Base-by-base conservation (phyloP, 169 alveolate genomes). In the Eimeria tenella region DNA sequence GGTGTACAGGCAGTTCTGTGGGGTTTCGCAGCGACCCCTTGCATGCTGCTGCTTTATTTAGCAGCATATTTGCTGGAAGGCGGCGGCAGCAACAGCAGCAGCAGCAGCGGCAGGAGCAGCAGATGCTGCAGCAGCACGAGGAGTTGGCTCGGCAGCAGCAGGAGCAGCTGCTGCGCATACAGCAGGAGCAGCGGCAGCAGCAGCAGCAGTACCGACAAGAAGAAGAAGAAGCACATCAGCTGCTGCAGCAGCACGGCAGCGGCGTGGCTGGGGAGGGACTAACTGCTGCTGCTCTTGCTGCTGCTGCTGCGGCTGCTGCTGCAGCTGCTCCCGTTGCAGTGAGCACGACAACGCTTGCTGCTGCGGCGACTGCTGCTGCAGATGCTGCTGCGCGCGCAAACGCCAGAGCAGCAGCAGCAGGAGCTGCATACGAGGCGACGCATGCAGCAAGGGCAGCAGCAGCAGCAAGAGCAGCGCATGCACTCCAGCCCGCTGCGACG, bases 111-210 rank as follows among this genome's bases (percentile, higher is more conserved):
- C 63, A 74, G 84, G 60, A 42, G 62, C 62, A 74, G 84, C 84
- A 74, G 63, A 52, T 13, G 23, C 63, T 21, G 84, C 84, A 74
- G 62, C 84, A 42, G 84, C 84, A 74, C 31, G 62, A 74, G 84
- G 84, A 74, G 84, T 53, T 74, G 62, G 84, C 84, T 9, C 19
- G 84, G 52, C 84, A 49, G 84, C 84, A 74, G 84, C 84, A 74
- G 60, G 63, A 74, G 84, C 58, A 25, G 58, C 62, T 74, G 63
- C 62, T 9, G 23, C 84, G 84, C 63, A 74, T 74, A 74, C 84
- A 74, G 25, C 60, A 74, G 52, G 84, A 74, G 62, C 84, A 74
- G 84, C 84, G 84, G 31, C 84, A 49, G 31, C 60, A 49, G 84
- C 84, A 74, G 84, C 84, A 25, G 84, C 84, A 74, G 84, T n/a